Conservation (phyloP, 2,329 filamentous ascomycete genomes). For the Fusarium sp. region DNA sequence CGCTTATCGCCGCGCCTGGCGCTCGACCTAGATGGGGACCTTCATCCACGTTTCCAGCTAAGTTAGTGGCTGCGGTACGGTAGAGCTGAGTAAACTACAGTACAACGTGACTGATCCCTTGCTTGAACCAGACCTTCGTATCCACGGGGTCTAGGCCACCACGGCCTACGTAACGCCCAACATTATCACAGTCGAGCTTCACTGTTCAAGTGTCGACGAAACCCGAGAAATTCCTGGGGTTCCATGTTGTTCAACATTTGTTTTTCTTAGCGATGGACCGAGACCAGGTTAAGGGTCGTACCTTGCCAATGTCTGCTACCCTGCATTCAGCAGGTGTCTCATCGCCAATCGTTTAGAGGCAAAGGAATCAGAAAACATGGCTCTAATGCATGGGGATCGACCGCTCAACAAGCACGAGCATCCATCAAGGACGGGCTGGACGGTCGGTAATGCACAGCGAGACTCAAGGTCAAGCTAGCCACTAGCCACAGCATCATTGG, state of each 20-base stretch:
- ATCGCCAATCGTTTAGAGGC: slow-evolving; percentile 34
- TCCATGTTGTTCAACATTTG: slow-evolving; percentile 27
- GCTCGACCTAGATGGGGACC: slow-evolving; percentile 22
- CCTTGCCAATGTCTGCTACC: slow-evolving; percentile 31
- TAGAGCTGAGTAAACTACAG: neutral
- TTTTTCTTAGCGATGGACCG: slow-evolving; percentile 14
- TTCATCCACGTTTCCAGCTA: slow-evolving; percentile 18
- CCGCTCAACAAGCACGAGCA: slow-evolving; percentile 41
- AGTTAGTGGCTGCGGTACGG: neutral
- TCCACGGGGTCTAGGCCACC: slow-evolving; percentile 29
- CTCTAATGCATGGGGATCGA: slow-evolving; percentile 41
- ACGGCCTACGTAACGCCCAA: slow-evolving; percentile 32
- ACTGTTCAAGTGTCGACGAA: slow-evolving; percentile 6
- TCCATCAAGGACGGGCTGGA: neutral
- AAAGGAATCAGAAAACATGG: slow-evolving; percentile 27
- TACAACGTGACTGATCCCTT: slow-evolving; percentile 1
- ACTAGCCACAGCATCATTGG: slow-evolving; percentile 43
- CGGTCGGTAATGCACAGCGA: neutral
- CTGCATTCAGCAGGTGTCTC: slow-evolving; percentile 30
- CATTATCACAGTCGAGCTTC: slow-evolving; percentile 15
- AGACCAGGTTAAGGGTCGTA: slow-evolving; percentile 22
- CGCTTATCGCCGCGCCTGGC: slow-evolving; percentile 33
- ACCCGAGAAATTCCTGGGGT: slow-evolving; percentile 31
- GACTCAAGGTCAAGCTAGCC: neutral
- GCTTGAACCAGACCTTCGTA: slow-evolving; percentile 13